Base-by-base conservation (phyloP, 192 early-diverging fungal genomes). In the Coemansia guatemalensis region DNA sequence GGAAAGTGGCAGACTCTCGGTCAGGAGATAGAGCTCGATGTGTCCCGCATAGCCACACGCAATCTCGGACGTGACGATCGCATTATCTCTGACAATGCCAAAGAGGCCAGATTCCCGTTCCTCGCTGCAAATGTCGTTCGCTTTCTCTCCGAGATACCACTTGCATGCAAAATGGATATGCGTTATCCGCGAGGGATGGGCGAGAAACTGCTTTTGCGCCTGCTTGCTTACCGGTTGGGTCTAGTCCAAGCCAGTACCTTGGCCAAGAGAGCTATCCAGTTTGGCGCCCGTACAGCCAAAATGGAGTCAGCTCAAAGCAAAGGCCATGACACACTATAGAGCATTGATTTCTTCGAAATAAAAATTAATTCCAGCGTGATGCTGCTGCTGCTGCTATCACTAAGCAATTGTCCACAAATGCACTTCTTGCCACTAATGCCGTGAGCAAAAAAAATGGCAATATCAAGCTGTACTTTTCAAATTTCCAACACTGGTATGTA, bases 1-100 rank as follows among this genome's bases (percentile, higher is more conserved):
- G 73, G 75, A 23, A 80, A 87, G 0, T 94, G 89, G 89, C 50
- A 64, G 47, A 84, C 82, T 29, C 71, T 97, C 29, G 83, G 92
- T 22, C 41, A 80, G 26, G 93, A 90, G 83, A 76, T 96, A 20
- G 90, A 91, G 58, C 56, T 94, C 18, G 96, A 98, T 57, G 88
- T 95, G 3, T 81, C 86, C 47, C 79, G 96, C 49, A 97, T 98
- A 52, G 82, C 93, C 22, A 84, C 85, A 0, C 86, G 96, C 8
- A 98, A 98, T 70, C 73, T 98, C 60, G 94, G 94, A 25, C 85
- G 96, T 24, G 96, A 98, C 67, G 96, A 98, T 78, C 84, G 96
- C 18, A 88, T 97, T 39, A 88, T 96, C 9, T 88, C 92, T 2
- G 92, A 95, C 30, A 90, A 92, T 60, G 84, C 87, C 30, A 89